These are phyloP conservation scores for Cicer yamashitae DNA, from an alignment of 306 rosid genomes.

Conservation along the genomic window DNA sequence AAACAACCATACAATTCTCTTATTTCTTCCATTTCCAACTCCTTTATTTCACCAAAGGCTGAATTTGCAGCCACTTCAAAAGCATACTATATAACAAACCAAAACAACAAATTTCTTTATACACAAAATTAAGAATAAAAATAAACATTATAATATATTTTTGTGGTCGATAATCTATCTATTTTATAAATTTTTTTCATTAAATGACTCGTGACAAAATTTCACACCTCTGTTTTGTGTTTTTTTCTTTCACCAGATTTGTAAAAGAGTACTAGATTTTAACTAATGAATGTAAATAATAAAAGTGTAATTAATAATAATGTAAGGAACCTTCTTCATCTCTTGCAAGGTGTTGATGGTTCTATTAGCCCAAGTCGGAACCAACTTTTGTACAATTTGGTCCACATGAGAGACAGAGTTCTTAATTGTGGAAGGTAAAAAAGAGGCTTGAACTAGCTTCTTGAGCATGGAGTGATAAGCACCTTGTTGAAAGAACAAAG, in stretches of 20 bases:
- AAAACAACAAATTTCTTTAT: neutral
- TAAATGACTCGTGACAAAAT: too few species aligned
- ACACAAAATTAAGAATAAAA: too few species aligned
- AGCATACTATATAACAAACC: constrained; percentile 60
- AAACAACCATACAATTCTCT: constrained; percentile 65
- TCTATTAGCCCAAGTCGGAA: constrained; percentile 67
- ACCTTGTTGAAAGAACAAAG: constrained; percentile 86
- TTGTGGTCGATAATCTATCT: too few species aligned
- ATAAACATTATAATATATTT: too few species aligned
- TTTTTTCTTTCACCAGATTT: too few species aligned
- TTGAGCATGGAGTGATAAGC: constrained; percentile 75
- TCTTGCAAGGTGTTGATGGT: constrained; percentile 79
- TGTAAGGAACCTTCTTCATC: constrained; percentile 74
- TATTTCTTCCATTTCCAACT: constrained; percentile 66
- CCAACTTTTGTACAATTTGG: constrained; percentile 56
- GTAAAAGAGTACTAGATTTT: too few species aligned
- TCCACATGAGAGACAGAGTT: constrained; percentile 70
- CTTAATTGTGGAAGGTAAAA: constrained; percentile 64
- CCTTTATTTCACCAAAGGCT: constrained; percentile 67
- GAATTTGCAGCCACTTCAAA: constrained; percentile 88
- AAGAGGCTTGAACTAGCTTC: constrained; percentile 67
- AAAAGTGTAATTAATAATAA: neutral
- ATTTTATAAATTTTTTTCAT: too few species aligned
- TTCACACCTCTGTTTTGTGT: too few species aligned
- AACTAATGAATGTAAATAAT: neutral